Evolutionary conservation across 495 filamentous ascomycete species (phyloP), one percentile per base, ranked within the genome.

Genomic region (Annulohypoxylon nitens): DNA sequence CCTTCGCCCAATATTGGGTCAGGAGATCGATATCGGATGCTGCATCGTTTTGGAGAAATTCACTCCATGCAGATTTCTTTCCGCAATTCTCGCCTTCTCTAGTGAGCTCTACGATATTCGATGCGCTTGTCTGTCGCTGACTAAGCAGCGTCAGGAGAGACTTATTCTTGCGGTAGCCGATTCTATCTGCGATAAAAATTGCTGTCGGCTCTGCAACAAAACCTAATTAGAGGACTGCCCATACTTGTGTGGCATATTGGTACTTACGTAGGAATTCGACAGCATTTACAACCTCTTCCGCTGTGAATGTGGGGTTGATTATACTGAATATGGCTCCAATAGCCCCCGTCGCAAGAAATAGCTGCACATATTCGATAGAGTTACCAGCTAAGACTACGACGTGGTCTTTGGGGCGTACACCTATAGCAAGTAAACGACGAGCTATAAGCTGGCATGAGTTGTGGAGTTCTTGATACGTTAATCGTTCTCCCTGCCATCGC

Each of bases 161-260:
- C 16, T 45, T 45, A 16, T 45, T 45, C 14, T 45, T 45, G 41
- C 41, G 41, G 10, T 45, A 45, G 7, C 41, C 41, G 12, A 45
- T 45, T 7, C 41, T 45, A 16, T 45, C 41, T 45, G 41, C 41
- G n/a, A 45, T 45, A n/a, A 45, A 45, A 45, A 45, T 45, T 16
- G 41, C 41, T 7, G 2, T 45, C 41, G 41, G 41, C 16, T 45
- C 41, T 45, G 12, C 14, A n/a, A 16, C 14, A 3, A 45, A 16
- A 2, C 16, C 4, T 3, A 7, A 45, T 45, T 16, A 45, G 41
- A 45, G 4, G 16, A 11, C 8, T 45, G 3, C 16, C 41, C 10
- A 45, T 16, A 16, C 16, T 45, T n/a, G n/a, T 10, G 14, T 45
- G 16, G 14, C 3, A 10, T n/a, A 45, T n/a, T 3, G n/a, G 10